Evolutionary conservation across 805 yeast genomes (phyloP).

Genomic region (Candida silvatica): DNA sequence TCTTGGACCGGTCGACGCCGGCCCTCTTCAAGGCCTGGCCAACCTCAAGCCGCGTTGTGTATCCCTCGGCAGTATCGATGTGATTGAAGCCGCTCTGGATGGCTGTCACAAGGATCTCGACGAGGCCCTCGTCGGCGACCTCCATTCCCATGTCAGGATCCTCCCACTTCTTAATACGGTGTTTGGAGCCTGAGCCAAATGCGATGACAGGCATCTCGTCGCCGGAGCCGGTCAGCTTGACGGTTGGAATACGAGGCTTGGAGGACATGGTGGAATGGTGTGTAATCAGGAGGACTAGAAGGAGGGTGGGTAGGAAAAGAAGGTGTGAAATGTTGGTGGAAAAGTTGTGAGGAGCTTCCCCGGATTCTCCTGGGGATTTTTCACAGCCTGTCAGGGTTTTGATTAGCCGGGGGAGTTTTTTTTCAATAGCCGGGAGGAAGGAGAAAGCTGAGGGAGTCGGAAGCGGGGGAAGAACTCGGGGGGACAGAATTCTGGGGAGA

Average conservation of each 20-base stretch:
- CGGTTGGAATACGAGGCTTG: conserved; percentile 19
- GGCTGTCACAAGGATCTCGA: conserved; percentile 37
- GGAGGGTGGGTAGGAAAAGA: neutral
- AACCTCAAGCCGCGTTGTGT: conserved; percentile 52
- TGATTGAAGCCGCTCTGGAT: conserved; percentile 46
- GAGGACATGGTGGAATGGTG: no score
- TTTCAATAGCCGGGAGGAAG: no score
- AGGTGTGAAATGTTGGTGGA: no score
- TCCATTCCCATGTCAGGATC: conserved; percentile 12
- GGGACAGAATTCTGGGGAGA: no score
- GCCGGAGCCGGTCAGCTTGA: conserved; percentile 20
- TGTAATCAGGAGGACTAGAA: no score
- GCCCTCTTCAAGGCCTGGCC: conserved; percentile 41
- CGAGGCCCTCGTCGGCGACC: conserved; percentile 29
- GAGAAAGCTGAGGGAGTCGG: no score
- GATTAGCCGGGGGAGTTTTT: no score
- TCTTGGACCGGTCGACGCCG: conserved; percentile 35
- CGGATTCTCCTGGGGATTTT: no score
- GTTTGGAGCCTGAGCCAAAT: conserved; percentile 53
- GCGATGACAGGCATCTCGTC: conserved; percentile 33
- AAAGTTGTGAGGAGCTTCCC: no score
- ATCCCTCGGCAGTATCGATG: conserved; percentile 63
- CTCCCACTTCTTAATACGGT: conserved; percentile 31
- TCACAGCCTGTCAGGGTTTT: no score
- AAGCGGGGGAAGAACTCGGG: no score